Evolutionary conservation across 2,329 filamentous ascomycete species (phyloP).

Genomic region (Bimuria novae-zelandiae): DNA sequence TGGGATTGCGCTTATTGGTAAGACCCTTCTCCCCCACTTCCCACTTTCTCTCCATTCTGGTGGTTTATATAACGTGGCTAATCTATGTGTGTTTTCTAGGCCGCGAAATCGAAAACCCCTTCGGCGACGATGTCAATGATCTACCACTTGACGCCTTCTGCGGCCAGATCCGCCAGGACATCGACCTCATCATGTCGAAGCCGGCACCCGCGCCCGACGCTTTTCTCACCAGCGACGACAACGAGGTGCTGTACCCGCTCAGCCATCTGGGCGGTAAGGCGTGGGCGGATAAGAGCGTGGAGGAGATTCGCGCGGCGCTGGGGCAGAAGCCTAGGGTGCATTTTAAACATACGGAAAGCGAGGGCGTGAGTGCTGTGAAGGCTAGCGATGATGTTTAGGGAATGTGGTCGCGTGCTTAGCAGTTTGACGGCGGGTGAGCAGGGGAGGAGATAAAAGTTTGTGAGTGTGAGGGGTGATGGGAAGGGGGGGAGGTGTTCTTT

Average conservation of each 20-base stretch:
- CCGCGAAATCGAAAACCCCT: conserved; percentile 83
- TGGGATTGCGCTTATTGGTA: conserved; percentile 59
- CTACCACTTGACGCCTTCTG: conserved; percentile 69
- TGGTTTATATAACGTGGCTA: no score
- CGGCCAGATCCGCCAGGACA: conserved; percentile 70
- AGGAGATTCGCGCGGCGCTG: conserved; percentile 49
- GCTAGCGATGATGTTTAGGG: background rate
- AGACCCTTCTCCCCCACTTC: no score
- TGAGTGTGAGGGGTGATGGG: no score
- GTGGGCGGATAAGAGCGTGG: conserved; percentile 43
- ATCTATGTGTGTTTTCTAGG: conserved; percentile 47
- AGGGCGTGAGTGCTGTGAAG: conserved; percentile 2
- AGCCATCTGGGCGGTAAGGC: conserved; percentile 39
- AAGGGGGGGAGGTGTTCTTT: no score
- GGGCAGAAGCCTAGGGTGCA: conserved; percentile 35
- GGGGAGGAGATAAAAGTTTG: no score
- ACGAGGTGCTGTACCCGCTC: conserved; percentile 61
- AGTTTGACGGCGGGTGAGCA: no score
- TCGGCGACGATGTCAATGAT: conserved; percentile 83
- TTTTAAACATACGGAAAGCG: conserved; percentile 1
- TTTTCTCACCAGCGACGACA: conserved; percentile 55
- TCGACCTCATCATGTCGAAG: conserved; percentile 71
- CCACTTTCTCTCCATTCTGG: no score
- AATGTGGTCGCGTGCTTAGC: no score
- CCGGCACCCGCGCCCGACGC: conserved; percentile 56